Base-by-base conservation (phyloP, 331 rosid species). In the Saraca asoca region DNA sequence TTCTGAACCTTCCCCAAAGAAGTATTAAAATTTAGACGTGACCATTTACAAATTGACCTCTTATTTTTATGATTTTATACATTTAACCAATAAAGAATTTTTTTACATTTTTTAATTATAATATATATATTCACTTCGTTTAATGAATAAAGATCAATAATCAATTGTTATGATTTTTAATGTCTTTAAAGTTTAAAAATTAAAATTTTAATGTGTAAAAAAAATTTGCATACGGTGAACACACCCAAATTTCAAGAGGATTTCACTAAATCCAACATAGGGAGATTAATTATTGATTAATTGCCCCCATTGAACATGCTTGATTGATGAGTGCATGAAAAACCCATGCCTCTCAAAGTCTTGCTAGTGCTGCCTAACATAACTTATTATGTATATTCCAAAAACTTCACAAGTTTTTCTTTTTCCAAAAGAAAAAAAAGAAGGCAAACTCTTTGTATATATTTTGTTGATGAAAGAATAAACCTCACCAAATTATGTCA, bases 401-500 rank as follows among this genome's bases (percentile, higher is more conserved):
- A 68, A 16, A 12, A 41, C 0, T 7, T 39, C 43, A 39, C 12
- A n/a, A 35, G 3, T 39, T 9, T 12, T 31, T 31, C 52, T 14
- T n/a, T n/a, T n/a, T n/a, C n/a, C 2, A 16, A 49, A 39, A 39
- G 7, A 39, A 39, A 29, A 12, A 13, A 29, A 62, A 49, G 12
- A 58, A 43, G 66, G 31, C 31, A 20, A 66, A 24, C 7, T 8
- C 59, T 9, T 6, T 65, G 17, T 24, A 39, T 39, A 7, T 58
- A 62, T 42, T 61, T 62, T 62, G 58, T 59, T 59, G 70, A 77
- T 66, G 58, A 17, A 58, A 52, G 45, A 72, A 75, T 59, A 59
- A 73, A 55, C 55, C 50, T 12, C 58, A 60, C 51, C 71, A 65
- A 60, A 73, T 58, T 68, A 74, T 51, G 78, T 78, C 35, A 78